A percentile compares a stretch with the other conserved stretches of the same genome.
Evolutionary conservation across 2,329 filamentous ascomycete genomes (phyloP).

Genomic region (Diaporthe vaccinii): DNA sequence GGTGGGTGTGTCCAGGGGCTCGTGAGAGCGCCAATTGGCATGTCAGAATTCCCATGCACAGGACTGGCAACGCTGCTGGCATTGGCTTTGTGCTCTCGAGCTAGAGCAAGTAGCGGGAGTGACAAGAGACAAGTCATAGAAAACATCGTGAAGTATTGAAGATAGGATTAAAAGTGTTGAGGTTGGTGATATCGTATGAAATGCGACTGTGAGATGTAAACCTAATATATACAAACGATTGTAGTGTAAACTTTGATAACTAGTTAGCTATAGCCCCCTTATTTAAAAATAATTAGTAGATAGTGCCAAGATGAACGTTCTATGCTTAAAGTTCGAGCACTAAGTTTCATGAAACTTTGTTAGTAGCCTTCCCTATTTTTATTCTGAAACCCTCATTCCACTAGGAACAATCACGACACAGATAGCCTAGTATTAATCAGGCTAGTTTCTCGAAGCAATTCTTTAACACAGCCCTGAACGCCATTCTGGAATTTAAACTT

Average conservation of each 20-base stretch:
- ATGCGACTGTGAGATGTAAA: neutral
- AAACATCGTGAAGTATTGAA: neutral
- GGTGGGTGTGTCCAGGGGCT: neutral
- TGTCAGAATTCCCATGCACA: neutral
- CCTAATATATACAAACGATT: neutral
- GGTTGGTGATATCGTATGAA: neutral
- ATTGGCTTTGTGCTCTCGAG: slow-evolving; percentile 3
- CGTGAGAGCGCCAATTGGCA: slow-evolving; percentile 12
- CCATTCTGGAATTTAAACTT: neutral
- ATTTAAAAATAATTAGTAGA: neutral
- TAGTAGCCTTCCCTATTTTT: neutral
- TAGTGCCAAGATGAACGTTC: neutral
- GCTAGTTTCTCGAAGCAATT: neutral
- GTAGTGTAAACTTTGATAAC: neutral
- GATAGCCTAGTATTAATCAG: neutral
- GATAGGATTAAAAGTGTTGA: neutral
- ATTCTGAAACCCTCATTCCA: neutral
- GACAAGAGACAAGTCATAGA: neutral
- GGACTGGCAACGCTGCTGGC: neutral
- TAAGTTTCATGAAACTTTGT: neutral
- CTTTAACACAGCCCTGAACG: neutral
- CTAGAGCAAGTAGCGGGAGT: neutral
- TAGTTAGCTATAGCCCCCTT: neutral
- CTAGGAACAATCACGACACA: neutral
- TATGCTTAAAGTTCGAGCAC: neutral